Evolutionary conservation across 2,329 filamentous ascomycete species (phyloP).

Genomic region (Alternaria metachromatica): DNA sequence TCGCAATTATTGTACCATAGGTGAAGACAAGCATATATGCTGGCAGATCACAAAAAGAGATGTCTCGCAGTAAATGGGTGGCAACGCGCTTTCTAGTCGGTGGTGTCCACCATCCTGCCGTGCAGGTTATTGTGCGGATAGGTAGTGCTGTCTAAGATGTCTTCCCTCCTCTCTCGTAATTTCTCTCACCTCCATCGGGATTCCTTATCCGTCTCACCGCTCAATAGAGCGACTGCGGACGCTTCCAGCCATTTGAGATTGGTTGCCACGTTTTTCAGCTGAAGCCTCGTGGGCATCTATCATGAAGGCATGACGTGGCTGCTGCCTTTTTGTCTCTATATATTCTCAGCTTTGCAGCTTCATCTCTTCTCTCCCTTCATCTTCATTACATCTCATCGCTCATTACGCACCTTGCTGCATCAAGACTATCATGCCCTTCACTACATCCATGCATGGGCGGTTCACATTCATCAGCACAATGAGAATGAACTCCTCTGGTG

Average conservation of each 20-base stretch:
- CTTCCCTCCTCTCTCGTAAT: too few species aligned
- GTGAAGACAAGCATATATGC: neutral
- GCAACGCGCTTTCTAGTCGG: neutral
- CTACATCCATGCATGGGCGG: neutral
- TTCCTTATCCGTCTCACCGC: neutral
- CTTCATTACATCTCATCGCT: neutral
- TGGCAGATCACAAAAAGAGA: neutral
- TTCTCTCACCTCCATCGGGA: neutral
- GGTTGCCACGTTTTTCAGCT: neutral
- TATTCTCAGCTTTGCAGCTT: neutral
- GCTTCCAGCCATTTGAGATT: neutral
- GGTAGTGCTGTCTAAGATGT: neutral
- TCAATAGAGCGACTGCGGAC: neutral
- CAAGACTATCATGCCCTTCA: neutral
- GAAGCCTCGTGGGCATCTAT: neutral
- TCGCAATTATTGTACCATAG: neutral
- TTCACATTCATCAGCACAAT: neutral
- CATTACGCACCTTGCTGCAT: fast-evolving
- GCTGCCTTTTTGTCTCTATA: neutral
- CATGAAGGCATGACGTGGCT: neutral
- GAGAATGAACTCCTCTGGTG: neutral
- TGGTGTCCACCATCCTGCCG: neutral
- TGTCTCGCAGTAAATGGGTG: neutral
- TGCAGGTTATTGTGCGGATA: neutral
- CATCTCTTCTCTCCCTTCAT: neutral